Base-by-base conservation (phyloP, 345 rosid species). In the Combretum micranthum region DNA sequence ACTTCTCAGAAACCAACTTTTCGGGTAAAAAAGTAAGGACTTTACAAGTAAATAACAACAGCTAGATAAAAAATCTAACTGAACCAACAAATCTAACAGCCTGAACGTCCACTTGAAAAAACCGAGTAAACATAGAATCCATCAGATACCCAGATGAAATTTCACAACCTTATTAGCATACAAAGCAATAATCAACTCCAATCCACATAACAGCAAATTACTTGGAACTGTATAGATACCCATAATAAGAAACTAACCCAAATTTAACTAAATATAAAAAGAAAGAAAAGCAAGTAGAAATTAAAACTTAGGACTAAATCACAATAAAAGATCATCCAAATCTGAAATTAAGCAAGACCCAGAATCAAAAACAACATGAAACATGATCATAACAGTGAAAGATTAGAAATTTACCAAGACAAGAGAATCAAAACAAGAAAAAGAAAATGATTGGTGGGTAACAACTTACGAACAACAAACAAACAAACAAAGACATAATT, bases 391-490 rank as follows among this genome's bases (percentile, higher is more conserved):
- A 50, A 26, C 12, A 18, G 52, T 13, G 21, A 48, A 18, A 48
- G 52, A 2, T n/a, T n/a, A 11, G 9, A 32, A 32, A 32, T 32
- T 32, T 32, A 32, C 39, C 39, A 20, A 12, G 49, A 20, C 55
- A 16, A 21, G 32, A 26, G 47, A 50, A 55, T 32, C 44, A 17
- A 20, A 48, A 49, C 12, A 42, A 37, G 46, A 39, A 22, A 15
- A 12, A 44, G 20, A 52, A 57, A 26, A 46, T 20, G 51, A 64
- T 20, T 39, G 26, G 59, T 50, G 62, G 61, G 52, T 42, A 46
- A 53, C 57, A 42, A 32, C 10, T 32, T 51, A 57, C 52, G 50
- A 39, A 56, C 50, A 47, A 13, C 50, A 57, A 47, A 13, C 50
- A 57, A 32, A 32, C 39, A 7, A 32, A 32, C 10, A 32, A 32